Evolutionary conservation across 345 rosid species (phyloP).

Genomic region (Salix dunnii): DNA sequence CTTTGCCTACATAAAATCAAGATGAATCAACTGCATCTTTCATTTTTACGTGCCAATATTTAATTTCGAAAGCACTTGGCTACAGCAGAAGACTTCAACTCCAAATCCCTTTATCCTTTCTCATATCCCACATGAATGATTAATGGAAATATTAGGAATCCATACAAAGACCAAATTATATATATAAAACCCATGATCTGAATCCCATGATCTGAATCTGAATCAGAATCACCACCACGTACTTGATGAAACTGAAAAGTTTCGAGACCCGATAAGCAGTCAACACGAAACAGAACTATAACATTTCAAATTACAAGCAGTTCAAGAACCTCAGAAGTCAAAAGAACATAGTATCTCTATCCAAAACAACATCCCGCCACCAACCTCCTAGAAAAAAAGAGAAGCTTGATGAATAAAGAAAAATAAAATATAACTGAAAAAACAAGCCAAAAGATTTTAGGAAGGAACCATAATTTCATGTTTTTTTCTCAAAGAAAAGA

Average conservation of each 20-base stretch:
- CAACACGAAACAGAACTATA: background rate
- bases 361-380: too few relatives aligned
- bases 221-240: background rate
- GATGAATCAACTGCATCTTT: background rate
- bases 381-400: too few relatives aligned
- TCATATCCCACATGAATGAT: background rate
- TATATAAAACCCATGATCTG: too few relatives aligned
- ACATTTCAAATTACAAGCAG: background rate
- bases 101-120: background rate
- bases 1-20: constrained; percentile 26
- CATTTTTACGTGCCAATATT: background rate
- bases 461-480: too few relatives aligned
- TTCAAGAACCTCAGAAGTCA: background rate
- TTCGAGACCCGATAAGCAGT: background rate
- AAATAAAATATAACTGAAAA: too few relatives aligned
- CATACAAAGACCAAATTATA: background rate
- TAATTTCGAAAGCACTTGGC: background rate
- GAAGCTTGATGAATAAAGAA: too few relatives aligned
- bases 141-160: background rate
- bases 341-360: too few relatives aligned
- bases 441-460: too few relatives aligned
- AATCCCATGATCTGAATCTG: too few relatives aligned
- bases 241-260: background rate
- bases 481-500: background rate
- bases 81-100: background rate